These are phyloP conservation scores for Parafenestella ontariensis DNA, from an alignment of 2,329 filamentous ascomycete genomes.

Conservation along the genomic window DNA sequence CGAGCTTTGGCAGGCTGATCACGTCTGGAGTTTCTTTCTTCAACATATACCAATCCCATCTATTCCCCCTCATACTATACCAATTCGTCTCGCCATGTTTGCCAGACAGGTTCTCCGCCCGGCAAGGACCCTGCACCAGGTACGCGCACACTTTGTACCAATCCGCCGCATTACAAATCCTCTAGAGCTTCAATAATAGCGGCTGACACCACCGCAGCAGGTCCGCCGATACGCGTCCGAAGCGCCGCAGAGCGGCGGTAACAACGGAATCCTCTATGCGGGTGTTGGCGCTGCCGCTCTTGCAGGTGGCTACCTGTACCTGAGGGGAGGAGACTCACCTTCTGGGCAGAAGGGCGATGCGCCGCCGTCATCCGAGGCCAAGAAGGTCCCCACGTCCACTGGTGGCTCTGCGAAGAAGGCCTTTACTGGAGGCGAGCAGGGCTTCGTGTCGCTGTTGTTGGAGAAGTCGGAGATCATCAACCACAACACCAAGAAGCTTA, in stretches of 20 bases:
- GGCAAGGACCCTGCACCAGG: conserved; percentile 50
- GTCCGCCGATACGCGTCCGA: conserved; percentile 77
- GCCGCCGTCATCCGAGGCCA: conserved; percentile 43
- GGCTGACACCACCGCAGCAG: conserved; percentile 56
- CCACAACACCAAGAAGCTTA: conserved; percentile 93
- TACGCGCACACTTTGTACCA: conserved; percentile 30
- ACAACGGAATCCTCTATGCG: conserved; percentile 59
- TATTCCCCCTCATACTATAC: conserved; percentile 6
- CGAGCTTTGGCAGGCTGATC: conserved; percentile 18
- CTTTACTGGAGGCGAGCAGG: conserved; percentile 87
- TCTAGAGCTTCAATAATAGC: conserved; percentile 14
- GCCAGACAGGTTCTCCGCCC: conserved; percentile 53
- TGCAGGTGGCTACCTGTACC: conserved; percentile 62
- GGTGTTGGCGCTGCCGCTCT: conserved; percentile 65
- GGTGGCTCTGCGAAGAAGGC: conserved; percentile 56
- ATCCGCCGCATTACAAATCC: conserved; percentile 25
- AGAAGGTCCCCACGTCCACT: conserved; percentile 50
- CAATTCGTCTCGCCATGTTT: conserved; percentile 51
- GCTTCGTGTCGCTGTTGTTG: conserved; percentile 82
- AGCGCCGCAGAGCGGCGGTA: conserved; percentile 59
- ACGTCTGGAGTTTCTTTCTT: conserved; percentile 6
- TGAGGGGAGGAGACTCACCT: conserved; percentile 40
- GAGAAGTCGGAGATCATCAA: conserved; percentile 80
- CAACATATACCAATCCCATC: conserved; percentile 12
- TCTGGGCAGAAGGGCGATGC: conserved; percentile 32